phyloP scores from a whole-genome alignment of 805 yeast genomes.

The Metschnikowia aberdeeniae region DNA sequence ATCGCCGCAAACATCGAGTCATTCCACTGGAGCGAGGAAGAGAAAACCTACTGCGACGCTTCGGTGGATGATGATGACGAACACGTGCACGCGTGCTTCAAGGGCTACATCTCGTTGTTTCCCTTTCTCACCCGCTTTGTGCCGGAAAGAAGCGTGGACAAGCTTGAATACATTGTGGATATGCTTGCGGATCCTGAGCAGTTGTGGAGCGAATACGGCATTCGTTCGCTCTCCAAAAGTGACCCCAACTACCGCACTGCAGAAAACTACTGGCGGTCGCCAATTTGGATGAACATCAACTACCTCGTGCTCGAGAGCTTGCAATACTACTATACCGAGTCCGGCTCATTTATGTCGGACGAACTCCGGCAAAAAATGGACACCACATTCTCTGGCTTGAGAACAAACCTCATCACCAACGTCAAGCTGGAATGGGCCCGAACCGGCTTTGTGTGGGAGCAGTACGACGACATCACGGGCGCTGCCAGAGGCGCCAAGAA shows the following conservation, averaged over 20 bases:
- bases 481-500: conserved; percentile 77
- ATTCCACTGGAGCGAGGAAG: conserved; percentile 74
- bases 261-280: conserved; percentile 95
- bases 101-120: conserved; percentile 82
- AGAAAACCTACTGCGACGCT: conserved; percentile 74
- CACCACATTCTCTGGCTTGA: conserved; percentile 47
- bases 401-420: conserved; percentile 65
- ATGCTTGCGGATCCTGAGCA: conserved; percentile 65
- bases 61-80: conserved; percentile 72
- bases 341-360: conserved; percentile 28
- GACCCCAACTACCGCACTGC: conserved; percentile 66
- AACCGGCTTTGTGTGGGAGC: conserved; percentile 89
- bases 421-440: conserved; percentile 63
- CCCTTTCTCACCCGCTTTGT: conserved; percentile 78
- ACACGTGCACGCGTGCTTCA: conserved; percentile 67
- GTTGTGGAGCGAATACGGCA: conserved; percentile 74
- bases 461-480: conserved; percentile 77
- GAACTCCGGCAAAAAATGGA: conserved; percentile 38
- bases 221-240: conserved; percentile 70
- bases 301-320: conserved; percentile 74
- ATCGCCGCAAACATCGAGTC: conserved; percentile 63
- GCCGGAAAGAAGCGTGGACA: conserved; percentile 37
- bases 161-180: conserved; percentile 51
- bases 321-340: conserved; percentile 43
- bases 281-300: conserved; percentile 90